Evolutionary conservation across 345 rosid genomes (phyloP).

Genomic region (Populus alba): DNA sequence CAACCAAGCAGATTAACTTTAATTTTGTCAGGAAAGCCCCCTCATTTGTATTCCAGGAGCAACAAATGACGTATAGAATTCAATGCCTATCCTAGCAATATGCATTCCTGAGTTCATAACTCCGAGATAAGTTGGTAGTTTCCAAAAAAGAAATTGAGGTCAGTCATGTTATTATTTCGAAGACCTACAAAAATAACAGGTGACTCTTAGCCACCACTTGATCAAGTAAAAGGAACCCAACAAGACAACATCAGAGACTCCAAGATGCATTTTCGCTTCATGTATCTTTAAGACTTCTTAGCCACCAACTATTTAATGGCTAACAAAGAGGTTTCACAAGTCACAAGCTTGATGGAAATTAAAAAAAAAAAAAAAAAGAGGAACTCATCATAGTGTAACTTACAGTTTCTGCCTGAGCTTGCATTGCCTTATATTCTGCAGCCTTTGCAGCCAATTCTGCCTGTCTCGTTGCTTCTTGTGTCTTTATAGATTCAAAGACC

Average conservation of each 20-base stretch:
- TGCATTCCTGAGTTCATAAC: not conserved
- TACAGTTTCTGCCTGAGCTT: constrained; percentile 91
- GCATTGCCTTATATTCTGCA: constrained; percentile 77
- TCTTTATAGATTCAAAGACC: constrained; percentile 78
- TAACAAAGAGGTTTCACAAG: not conserved
- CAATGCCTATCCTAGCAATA: not conserved
- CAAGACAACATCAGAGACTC: not conserved
- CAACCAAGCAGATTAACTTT: not conserved
- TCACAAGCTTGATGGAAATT: not conserved
- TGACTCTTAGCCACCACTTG: no score
- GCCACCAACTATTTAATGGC: not conserved
- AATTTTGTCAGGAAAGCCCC: not conserved
- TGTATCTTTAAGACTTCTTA: not conserved
- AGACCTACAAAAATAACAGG: not conserved
- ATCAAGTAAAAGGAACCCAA: not conserved
- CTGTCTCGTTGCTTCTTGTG: constrained; percentile 79
- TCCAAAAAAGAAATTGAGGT: not conserved
- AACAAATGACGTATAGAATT: not conserved
- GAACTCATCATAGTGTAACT: constrained; percentile 18
- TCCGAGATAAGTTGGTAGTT: not conserved
- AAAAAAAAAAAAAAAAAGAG: not conserved
- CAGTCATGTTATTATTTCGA: not conserved
- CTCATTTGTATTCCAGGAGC: not conserved
- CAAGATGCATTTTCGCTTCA: not conserved
- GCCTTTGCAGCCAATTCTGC: constrained; percentile 58